Evolutionary conservation across 2,329 filamentous ascomycete genomes (phyloP), one percentile per base, ranked within the genome.

Genomic region (Albifimbria verrucaria): DNA sequence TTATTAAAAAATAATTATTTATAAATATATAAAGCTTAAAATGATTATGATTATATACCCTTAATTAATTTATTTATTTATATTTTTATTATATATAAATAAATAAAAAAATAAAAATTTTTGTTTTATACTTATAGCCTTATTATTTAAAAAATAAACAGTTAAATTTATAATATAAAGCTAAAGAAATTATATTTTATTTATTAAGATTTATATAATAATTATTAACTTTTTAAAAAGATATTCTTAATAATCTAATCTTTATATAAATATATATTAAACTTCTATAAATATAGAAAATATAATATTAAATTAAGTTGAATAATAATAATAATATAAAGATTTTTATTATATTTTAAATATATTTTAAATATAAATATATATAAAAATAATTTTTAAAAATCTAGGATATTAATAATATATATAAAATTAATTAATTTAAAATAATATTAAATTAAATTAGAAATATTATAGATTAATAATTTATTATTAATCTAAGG

Each of bases 61-160:
- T 32, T 21, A 21, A 41, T 17, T 36, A 22, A 36, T n/a, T 9
- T 43, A 10, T 17, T 17, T 7, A 24, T 9, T 15, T 21, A 39
- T n/a, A 2, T 23, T 21, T 49, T 51, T 44, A 20, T 17, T 21
- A n/a, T n/a, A 20, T 24, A 9, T 32, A 22, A 45, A 49, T 54
- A 68, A 32, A 52, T 45, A 32, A 50, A 41, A 28, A 50, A 48
- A 32, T 7, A n/a, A 49, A 25, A 17, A 17, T 23, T 52, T 7
- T 22, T 28, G 18, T 36, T 22, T n/a, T 45, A 45, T 41, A 23
- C 9, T 43, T 43, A 43, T n/a, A 43, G 20, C 9, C 26, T 32
- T 32, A 32, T 32, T 32, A 32, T 15, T 32, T 32, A 43, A 10
- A 21, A 43, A 43, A 21, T 43, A n/a, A 9, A n/a, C n/a, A 36